phyloP scores from a whole-genome alignment of 2,329 filamentous ascomycete species.

The Helotiales sp. region DNA sequence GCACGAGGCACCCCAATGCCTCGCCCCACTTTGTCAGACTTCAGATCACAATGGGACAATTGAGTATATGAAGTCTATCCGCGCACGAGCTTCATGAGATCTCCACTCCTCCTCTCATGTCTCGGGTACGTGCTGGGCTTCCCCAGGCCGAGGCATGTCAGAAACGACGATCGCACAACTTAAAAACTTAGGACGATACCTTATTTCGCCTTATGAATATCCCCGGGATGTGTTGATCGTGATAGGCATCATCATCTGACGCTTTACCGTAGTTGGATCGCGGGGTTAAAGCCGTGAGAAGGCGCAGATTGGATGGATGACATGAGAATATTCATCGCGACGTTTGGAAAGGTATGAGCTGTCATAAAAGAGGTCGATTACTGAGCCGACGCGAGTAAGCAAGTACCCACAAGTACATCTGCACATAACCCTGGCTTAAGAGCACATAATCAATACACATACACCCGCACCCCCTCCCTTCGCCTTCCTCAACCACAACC shows the following conservation, averaged over 20 bases:
- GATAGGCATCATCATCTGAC: not conserved
- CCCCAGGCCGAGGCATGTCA: conserved; percentile 15
- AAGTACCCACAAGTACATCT: not conserved
- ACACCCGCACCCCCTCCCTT: not conserved
- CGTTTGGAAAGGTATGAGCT: not conserved
- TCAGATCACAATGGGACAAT: not conserved
- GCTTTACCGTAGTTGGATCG: not conserved
- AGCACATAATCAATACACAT: not conserved
- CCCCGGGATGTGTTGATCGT: not conserved
- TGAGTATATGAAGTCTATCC: not conserved
- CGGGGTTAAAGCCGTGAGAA: not conserved
- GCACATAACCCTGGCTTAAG: not conserved
- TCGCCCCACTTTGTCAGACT: not conserved
- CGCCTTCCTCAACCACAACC: no score
- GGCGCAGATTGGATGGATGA: not conserved
- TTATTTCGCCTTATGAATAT: conserved; percentile 10
- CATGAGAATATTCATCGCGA: no score
- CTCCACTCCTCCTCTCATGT: not conserved
- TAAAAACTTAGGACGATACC: conserved; percentile 6
- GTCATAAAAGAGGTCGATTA: not conserved
- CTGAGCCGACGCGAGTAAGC: not conserved
- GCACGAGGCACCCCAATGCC: no score
- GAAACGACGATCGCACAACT: conserved; percentile 10
- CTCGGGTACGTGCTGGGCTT: not conserved
- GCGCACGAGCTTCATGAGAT: not conserved